phyloP scores from a whole-genome alignment of 495 filamentous ascomycete genomes.

The Neurospora sp. region DNA sequence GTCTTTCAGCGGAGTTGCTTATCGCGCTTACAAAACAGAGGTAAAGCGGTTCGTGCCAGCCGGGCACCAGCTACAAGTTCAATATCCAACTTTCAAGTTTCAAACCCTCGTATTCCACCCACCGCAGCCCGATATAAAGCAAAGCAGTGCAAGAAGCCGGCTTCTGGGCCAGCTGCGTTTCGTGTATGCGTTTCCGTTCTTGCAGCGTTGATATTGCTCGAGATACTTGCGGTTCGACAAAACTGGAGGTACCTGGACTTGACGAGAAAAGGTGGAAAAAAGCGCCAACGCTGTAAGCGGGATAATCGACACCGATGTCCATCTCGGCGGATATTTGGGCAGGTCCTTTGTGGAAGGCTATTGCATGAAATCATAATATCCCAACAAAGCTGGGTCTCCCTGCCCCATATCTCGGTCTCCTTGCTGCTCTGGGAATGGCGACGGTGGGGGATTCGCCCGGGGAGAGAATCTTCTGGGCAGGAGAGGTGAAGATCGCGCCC shows the following conservation, averaged over 20 bases:
- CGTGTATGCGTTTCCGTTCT: not conserved
- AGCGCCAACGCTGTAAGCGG: too few species aligned
- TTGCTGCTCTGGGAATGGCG: not conserved
- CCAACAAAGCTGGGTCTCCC: not conserved
- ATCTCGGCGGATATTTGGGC: not conserved
- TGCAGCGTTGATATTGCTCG: not conserved
- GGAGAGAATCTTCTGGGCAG: not conserved
- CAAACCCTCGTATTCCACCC: not conserved
- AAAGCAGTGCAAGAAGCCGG: not conserved
- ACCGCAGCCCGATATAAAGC: not conserved
- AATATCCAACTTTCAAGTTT: not conserved
- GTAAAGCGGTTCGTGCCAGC: too few species aligned
- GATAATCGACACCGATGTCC: not conserved
- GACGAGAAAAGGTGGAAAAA: too few species aligned
- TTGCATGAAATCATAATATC: conserved; percentile 1
- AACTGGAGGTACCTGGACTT: not conserved
- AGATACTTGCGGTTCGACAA: not conserved
- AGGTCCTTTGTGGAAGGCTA: not conserved
- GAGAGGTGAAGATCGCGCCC: not conserved
- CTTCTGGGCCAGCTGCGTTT: not conserved
- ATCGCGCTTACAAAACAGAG: too few species aligned
- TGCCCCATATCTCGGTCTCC: not conserved
- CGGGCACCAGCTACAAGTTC: not conserved
- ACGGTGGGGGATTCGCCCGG: not conserved
- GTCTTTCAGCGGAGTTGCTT: not conserved